Conservation (phyloP, 2,329 filamentous ascomycete species). For the Rhexocercosporidium sp. region DNA sequence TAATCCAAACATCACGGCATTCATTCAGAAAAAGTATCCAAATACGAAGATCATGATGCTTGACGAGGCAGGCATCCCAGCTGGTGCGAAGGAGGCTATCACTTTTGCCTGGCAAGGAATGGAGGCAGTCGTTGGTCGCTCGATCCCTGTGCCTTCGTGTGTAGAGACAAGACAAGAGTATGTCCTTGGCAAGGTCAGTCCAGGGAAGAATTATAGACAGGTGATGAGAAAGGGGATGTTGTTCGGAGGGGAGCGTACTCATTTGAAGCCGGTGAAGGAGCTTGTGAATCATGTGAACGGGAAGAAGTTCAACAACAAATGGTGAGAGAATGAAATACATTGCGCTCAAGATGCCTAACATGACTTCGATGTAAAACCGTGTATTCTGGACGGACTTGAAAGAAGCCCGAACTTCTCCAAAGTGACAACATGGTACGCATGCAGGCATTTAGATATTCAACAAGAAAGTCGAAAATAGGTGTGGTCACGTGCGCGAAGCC, state of each 20-base stretch:
- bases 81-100: constrained; percentile 62
- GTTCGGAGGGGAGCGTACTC: constrained; percentile 52
- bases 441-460: too few relatives aligned
- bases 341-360: too few relatives aligned
- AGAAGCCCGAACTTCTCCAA: background rate
- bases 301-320: background rate
- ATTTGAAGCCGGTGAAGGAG: constrained; percentile 53
- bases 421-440: too few relatives aligned
- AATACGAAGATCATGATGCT: constrained; percentile 57
- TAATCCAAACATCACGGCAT: constrained; percentile 61
- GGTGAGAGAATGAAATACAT: background rate
- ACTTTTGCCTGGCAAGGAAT: constrained; percentile 66
- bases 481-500: background rate
- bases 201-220: constrained; percentile 58
- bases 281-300: constrained; percentile 54
- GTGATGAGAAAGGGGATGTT: constrained; percentile 57
- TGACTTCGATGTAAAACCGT: too few relatives aligned
- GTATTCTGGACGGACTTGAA: background rate
- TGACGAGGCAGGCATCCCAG: constrained; percentile 61
- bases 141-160: constrained; percentile 57
- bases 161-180: constrained; percentile 58
- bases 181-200: constrained; percentile 60
- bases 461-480: background rate
- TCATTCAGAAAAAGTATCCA: constrained; percentile 56
- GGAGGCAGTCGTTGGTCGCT: constrained; percentile 61